These are phyloP conservation scores for Pterocarpus macrocarpus DNA, from an alignment of 306 rosid species.

Conservation along the genomic window DNA sequence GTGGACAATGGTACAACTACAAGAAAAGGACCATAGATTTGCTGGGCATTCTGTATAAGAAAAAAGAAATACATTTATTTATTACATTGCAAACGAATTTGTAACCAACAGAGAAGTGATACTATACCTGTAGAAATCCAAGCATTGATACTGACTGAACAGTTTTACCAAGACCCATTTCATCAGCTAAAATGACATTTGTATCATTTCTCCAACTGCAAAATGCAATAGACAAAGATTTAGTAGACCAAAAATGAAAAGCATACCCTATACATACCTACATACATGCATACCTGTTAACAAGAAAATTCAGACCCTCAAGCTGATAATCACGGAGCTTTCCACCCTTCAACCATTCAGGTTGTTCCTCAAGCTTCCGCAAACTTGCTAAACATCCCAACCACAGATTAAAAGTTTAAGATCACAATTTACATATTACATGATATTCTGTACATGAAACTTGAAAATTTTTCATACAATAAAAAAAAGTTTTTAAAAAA, in stretches of 20 bases:
- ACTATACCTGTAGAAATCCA: conserved; percentile 91
- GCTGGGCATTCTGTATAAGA: conserved; percentile 87
- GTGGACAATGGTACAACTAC: conserved; percentile 98
- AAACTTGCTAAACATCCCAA: conserved; percentile 79
- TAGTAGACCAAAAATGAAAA: conserved; percentile 47
- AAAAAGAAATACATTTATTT: conserved; percentile 30
- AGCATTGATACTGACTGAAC: conserved; percentile 99
- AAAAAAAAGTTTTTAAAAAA: not conserved
- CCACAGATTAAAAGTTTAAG: conserved; percentile 21
- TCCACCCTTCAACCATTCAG: conserved; percentile 98
- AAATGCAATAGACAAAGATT: conserved; percentile 48
- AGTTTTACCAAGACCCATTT: conserved; percentile 99
- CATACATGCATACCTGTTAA: conserved; percentile 73
- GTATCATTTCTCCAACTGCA: conserved; percentile 99
- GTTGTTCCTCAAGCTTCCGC: conserved; percentile 98
- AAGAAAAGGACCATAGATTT: conserved; percentile 96
- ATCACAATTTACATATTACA: conserved; percentile 33
- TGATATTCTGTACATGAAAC: not conserved
- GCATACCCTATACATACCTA: not conserved
- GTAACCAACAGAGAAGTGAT: conserved; percentile 38
- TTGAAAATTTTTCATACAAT: not conserved
- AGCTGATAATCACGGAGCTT: conserved; percentile 99
- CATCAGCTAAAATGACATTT: conserved; percentile 99
- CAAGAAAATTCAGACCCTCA: conserved; percentile 99
- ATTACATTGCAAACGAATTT: conserved; percentile 17